Evolutionary conservation across 2,329 filamentous ascomycete species (phyloP).

Genomic region (Diplodia intermedia): DNA sequence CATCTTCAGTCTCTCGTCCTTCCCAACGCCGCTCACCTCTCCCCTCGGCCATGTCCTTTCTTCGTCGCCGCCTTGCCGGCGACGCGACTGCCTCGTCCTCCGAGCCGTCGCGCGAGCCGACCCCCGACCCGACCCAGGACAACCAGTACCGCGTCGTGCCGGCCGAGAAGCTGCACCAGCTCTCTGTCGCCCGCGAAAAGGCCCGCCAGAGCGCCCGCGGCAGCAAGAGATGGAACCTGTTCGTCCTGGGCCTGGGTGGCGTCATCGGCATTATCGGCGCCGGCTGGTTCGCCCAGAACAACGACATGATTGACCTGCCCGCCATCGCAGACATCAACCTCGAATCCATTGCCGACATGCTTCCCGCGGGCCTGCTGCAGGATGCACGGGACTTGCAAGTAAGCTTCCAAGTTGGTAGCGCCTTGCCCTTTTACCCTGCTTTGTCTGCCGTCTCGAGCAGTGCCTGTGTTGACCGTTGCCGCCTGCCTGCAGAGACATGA

Average conservation of each 20-base stretch:
- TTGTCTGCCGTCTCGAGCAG: not conserved
- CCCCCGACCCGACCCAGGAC: constrained; percentile 51
- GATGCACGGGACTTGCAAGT: constrained; percentile 88
- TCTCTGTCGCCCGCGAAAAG: constrained; percentile 40
- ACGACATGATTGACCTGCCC: constrained; percentile 87
- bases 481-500: constrained; percentile 71
- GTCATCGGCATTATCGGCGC: constrained; percentile 90
- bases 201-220: constrained; percentile 33
- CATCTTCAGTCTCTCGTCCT: too few species aligned
- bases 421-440: constrained; percentile 1
- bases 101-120: constrained; percentile 50
- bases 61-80: constrained; percentile 47
- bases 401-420: constrained; percentile 44
- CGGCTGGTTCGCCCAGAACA: constrained; percentile 86
- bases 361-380: constrained; percentile 83
- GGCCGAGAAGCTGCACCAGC: constrained; percentile 56
- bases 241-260: constrained; percentile 87
- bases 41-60: constrained; percentile 43
- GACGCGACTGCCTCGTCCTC: constrained; percentile 36
- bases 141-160: constrained; percentile 61
- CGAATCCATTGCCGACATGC: constrained; percentile 83
- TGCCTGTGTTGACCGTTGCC: not conserved
- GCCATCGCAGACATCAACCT: constrained; percentile 74
- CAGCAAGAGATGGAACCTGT: constrained; percentile 74
- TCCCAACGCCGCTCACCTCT: not conserved